A percentile compares a stretch with the other conserved stretches of the same genome.
These are phyloP conservation scores for Eucalyptus grandis DNA, from an alignment of 345 rosid genomes.

Conservation along the genomic window DNA sequence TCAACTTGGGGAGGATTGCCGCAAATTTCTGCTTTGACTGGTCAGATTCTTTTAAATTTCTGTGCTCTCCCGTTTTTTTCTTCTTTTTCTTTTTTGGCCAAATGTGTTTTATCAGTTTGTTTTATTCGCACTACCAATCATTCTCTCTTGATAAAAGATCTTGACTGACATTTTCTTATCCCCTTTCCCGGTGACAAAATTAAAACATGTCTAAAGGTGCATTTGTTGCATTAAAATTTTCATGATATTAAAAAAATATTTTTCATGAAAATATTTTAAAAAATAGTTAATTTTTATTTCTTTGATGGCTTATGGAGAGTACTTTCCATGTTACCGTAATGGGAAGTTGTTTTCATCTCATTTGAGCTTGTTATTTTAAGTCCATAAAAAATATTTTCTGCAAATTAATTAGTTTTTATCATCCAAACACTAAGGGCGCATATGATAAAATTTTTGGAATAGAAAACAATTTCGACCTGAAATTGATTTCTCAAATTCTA, in stretches of 20 bases:
- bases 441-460: rapidly evolving
- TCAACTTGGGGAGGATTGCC: not conserved
- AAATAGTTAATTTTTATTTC: too few species aligned
- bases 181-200: not conserved
- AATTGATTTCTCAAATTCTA: too few species aligned
- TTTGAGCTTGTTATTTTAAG: not conserved
- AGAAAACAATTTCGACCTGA: rapidly evolving
- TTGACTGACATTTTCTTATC: not conserved
- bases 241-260: too few species aligned
- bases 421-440: rapidly evolving
- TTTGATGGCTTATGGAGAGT: not conserved
- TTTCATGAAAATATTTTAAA: too few species aligned
- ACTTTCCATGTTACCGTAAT: not conserved
- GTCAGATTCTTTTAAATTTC: not conserved
- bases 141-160: not conserved
- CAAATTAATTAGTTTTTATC: not conserved
- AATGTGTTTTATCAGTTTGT: not conserved
- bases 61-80: not conserved
- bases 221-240: too few species aligned
- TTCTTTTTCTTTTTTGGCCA: not conserved
- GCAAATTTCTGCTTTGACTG: not conserved
- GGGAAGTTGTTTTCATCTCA: not conserved
- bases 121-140: not conserved
- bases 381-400: not conserved
- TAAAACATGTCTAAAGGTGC: not conserved